Base-by-base conservation (phyloP, 2,329 filamentous ascomycete genomes). In the Fusarium ramigenum region DNA sequence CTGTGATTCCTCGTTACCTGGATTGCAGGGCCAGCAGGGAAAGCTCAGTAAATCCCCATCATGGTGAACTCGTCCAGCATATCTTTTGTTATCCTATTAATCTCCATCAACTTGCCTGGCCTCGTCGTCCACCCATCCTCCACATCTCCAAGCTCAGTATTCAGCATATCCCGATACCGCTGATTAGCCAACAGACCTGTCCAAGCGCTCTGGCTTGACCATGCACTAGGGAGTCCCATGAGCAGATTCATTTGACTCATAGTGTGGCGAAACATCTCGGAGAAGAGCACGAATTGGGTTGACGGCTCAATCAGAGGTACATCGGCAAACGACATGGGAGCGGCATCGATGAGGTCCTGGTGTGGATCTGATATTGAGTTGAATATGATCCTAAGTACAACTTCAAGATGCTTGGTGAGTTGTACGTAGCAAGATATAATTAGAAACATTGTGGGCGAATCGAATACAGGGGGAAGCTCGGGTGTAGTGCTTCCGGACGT, bases 371-470 rank as follows among this genome's bases (percentile, higher is more conserved):
- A 63, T 15, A 76, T 44, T 9, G 73, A 68, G 16, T 70, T 68
- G 43, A 77, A 60, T 30, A 74, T 62, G 23, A 78, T 70, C 16
- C 66, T 66, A 46, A 78, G 52, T 9, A 77, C 32, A 30, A 75
- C 53, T 28, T 81, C 80, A 21, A 79, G 70, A 54, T 77, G 72
- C 14, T 69, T 70, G 56, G 77, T 66, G 32, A 79, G 63, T 32
- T 81, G 78, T 9, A 74, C 67, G 49, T 77, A 80, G 52, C 79
- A 81, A 11, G 79, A 81, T 52, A 79, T 77, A 43, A 79, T 68
- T 28, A 79, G 70, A 34, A 80, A 72, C 49, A 79, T 75, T 4
- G 78, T 79, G 0, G 79, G 66, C 3, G 75, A 72, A 60, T 79
- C 78, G 23, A 75, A 72, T 11, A 58, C 70, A 4, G 67, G 71